Conservation (phyloP, 345 rosid genomes). For the Populus euphratica region DNA sequence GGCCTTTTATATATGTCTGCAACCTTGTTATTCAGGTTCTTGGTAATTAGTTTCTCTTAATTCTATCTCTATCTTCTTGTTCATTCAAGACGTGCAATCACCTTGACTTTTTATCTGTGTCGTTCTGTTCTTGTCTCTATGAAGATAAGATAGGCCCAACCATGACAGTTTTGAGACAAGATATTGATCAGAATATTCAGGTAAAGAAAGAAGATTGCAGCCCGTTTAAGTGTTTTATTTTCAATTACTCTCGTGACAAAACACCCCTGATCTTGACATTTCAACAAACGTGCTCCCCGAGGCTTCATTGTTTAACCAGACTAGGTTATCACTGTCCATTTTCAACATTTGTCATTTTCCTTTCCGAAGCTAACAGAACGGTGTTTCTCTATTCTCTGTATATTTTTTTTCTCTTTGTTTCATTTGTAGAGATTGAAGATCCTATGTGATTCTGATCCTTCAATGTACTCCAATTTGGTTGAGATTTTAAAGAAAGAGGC, state of each 20-base stretch:
- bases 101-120: background rate
- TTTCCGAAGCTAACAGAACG: background rate
- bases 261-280: conserved; percentile 22
- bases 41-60: conserved; percentile 42
- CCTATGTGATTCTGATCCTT: conserved; percentile 53
- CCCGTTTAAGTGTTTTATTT: background rate
- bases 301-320: conserved; percentile 4
- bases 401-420: background rate
- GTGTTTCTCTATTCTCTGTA: background rate
- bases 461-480: conserved; percentile 52
- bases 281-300: background rate
- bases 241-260: conserved; percentile 18
- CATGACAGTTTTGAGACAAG: conserved; percentile 91
- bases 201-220: conserved; percentile 26
- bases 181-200: conserved; percentile 75
- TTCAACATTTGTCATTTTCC: background rate
- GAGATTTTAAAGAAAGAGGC: conserved; percentile 73
- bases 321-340: conserved; percentile 17
- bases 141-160: conserved; percentile 98
- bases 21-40: conserved; percentile 75
- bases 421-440: conserved; percentile 60
- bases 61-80: background rate
- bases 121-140: conserved; percentile 18
- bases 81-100: background rate
- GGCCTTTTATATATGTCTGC: conserved; percentile 65